Conservation (phyloP, 75 land plant species). For the Pinus albicaulis region DNA sequence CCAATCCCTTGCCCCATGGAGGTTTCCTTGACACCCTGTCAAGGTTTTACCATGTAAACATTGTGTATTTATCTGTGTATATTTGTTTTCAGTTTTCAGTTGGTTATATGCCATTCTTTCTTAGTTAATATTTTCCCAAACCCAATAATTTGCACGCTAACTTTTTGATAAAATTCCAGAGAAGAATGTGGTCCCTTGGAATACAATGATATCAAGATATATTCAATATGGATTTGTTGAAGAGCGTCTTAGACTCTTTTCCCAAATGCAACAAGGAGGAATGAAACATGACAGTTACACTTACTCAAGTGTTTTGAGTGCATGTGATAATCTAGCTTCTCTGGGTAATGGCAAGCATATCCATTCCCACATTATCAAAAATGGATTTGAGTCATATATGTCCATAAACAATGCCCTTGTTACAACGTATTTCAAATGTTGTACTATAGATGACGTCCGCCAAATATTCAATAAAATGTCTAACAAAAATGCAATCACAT, state of each 20-base stretch:
- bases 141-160: no score
- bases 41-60: no score
- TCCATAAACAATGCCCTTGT: background rate
- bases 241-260: slow-evolving; percentile 10
- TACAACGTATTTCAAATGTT: slow-evolving; percentile 11
- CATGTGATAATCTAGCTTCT: no score
- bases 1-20: no score
- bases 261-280: slow-evolving; percentile 15
- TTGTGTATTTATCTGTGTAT: no score
- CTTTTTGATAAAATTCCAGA: slow-evolving; percentile 32
- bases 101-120: no score
- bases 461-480: background rate
- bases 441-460: background rate
- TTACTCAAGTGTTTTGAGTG: slow-evolving; percentile 15
- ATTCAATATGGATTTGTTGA: slow-evolving; percentile 13
- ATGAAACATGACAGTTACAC: slow-evolving; percentile 18
- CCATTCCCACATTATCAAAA: slow-evolving; percentile 1
- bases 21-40: no score
- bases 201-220: slow-evolving; percentile 27
- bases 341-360: background rate
- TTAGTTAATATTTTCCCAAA: no score
- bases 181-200: slow-evolving; percentile 54
- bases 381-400: background rate
- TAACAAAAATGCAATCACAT: background rate
- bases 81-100: no score